A percentile compares a stretch with the other conserved stretches of the same genome.
Evolutionary conservation across 2,329 filamentous ascomycete species (phyloP).

Genomic region (Diaporthe citriasiana): DNA sequence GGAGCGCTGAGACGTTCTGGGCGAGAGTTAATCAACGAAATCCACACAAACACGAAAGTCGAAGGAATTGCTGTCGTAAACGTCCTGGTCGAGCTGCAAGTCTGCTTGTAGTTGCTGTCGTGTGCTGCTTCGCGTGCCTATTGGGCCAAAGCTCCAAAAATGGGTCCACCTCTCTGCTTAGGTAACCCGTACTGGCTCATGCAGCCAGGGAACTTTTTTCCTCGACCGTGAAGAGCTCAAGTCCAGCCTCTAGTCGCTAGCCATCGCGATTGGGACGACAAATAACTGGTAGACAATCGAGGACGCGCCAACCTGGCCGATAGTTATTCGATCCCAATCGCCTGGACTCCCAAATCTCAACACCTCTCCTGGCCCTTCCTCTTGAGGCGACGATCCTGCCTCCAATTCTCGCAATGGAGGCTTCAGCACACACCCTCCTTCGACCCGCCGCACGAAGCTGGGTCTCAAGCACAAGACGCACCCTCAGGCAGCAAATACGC

Average conservation of each 20-base stretch:
- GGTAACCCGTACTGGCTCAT: constrained; percentile 20
- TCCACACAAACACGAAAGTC: neutral
- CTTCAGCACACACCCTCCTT: constrained; percentile 36
- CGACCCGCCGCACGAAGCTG: constrained; percentile 37
- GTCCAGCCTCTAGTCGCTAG: constrained; percentile 18
- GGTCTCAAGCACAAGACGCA: constrained; percentile 31
- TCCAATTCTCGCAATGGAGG: constrained; percentile 36
- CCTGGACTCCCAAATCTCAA: constrained; percentile 13
- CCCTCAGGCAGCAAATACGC: constrained; percentile 47
- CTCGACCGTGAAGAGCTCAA: constrained; percentile 15
- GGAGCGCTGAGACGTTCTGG: neutral
- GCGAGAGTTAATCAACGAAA: neutral
- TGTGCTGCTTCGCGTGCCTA: constrained; percentile 12
- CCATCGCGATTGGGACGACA: constrained; percentile 40
- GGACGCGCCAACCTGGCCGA: neutral
- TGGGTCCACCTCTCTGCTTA: constrained; percentile 25
- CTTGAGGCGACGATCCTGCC: neutral
- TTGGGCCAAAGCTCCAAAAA: constrained; percentile 37
- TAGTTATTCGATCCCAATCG: constrained; percentile 31
- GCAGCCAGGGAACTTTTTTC: constrained; percentile 41
- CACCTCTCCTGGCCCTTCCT: neutral
- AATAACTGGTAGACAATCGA: neutral
- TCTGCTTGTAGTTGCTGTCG: neutral
- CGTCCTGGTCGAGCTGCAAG: neutral
- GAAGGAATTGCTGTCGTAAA: neutral